phyloP scores from a whole-genome alignment of 1,139 yeast genomes.

The Williopsis jadinii region DNA sequence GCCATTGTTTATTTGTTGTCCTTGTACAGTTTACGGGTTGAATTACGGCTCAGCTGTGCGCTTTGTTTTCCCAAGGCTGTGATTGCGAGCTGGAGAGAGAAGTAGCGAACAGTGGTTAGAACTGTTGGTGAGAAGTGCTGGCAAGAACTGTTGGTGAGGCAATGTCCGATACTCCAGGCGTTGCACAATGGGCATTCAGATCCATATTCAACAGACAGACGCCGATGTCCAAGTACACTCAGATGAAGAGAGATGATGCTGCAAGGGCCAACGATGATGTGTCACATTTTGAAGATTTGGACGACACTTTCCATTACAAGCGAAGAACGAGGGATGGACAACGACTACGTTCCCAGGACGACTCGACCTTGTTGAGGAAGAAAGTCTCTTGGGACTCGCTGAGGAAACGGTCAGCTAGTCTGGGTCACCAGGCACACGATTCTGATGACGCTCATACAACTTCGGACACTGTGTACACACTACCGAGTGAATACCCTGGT shows the following conservation, averaged over 20 bases:
- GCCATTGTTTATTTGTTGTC: no score
- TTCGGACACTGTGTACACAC: background rate
- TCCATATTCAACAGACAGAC: constrained; percentile 20
- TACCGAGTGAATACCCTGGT: constrained; percentile 17
- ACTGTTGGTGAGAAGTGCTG: no score
- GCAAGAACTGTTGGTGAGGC: no score
- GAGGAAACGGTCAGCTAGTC: background rate
- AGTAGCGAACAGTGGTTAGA: no score
- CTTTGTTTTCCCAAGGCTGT: no score
- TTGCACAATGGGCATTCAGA: constrained; percentile 22
- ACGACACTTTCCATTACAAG: constrained; percentile 15
- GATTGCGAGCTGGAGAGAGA: no score
- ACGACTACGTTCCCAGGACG: background rate
- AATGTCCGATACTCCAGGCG: constrained; percentile 15
- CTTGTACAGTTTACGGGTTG: no score
- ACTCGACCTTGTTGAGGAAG: constrained; percentile 1
- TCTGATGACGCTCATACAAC: background rate
- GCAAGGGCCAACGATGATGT: background rate
- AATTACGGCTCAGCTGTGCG: no score
- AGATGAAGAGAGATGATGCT: constrained; percentile 2
- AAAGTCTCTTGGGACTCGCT: background rate
- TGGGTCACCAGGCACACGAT: background rate
- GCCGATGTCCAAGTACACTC: constrained; percentile 18
- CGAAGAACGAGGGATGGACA: no score
- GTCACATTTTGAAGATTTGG: constrained; percentile 1